Conservation (phyloP, 2,329 filamentous ascomycete species). For the Fusarium udum region DNA sequence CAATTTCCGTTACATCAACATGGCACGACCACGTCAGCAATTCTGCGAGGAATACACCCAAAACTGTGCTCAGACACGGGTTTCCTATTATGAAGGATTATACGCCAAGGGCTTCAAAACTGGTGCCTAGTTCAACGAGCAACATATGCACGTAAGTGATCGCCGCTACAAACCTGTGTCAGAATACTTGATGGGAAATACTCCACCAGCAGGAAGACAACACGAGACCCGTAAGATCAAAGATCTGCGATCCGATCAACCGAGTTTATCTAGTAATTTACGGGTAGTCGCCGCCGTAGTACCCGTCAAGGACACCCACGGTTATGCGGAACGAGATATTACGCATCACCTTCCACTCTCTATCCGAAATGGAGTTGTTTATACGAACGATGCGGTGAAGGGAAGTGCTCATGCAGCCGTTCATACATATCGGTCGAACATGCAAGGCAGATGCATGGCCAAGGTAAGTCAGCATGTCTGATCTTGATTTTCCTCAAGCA, state of each 20-base stretch:
- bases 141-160: constrained; percentile 5
- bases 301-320: not conserved
- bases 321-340: not conserved
- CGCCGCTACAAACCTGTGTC: not conserved
- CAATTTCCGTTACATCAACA: not conserved
- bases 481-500: not conserved
- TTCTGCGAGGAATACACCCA: not conserved
- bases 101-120: not conserved
- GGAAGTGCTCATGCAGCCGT: not conserved
- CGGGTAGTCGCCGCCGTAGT: not conserved
- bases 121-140: not conserved
- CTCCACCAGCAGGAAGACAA: constrained; percentile 17
- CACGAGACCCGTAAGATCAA: constrained; percentile 20
- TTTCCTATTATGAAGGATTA: not conserved
- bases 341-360: not conserved
- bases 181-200: not conserved
- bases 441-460: constrained; percentile 22
- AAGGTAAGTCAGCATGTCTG: constrained; percentile 8
- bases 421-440: not conserved
- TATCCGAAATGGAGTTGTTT: not conserved
- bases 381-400: constrained; percentile 30
- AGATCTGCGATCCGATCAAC: constrained; percentile 33
- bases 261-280: not conserved
- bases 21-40: not conserved
- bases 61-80: not conserved